These are phyloP conservation scores for Chlorophyllum brunneum DNA, from an alignment of 768 basidiomycete species.

Conservation along the genomic window DNA sequence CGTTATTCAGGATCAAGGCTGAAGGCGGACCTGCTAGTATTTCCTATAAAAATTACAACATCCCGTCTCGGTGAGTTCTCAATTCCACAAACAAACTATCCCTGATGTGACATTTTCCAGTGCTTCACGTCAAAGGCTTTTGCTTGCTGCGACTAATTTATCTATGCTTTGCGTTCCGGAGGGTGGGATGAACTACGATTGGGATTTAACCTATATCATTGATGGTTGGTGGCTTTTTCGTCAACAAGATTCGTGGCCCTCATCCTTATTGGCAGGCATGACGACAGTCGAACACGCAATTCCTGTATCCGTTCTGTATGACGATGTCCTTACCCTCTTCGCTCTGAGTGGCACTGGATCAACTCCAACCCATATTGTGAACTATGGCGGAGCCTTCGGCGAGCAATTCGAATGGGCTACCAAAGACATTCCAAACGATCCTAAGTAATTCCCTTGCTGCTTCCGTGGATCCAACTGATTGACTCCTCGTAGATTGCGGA, in stretches of 20 bases:
- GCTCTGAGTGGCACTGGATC: slow-evolving; percentile 65
- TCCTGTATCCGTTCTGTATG: slow-evolving; percentile 61
- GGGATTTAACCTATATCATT: slow-evolving; percentile 77
- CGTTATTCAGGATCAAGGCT: slow-evolving; percentile 62
- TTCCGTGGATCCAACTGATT: not conserved
- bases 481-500: slow-evolving; percentile 45
- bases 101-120: slow-evolving; percentile 23
- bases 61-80: slow-evolving; percentile 54
- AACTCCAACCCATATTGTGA: slow-evolving; percentile 73
- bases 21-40: slow-evolving; percentile 69
- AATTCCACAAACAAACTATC: not conserved
- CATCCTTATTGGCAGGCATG: slow-evolving; percentile 47
- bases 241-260: not conserved
- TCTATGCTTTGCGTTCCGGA: slow-evolving; percentile 73
- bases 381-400: slow-evolving; percentile 70
- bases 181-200: slow-evolving; percentile 78
- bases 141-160: slow-evolving; percentile 56
- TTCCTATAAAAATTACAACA: slow-evolving; percentile 77
- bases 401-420: slow-evolving; percentile 69
- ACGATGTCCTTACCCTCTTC: slow-evolving; percentile 61
- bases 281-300: slow-evolving; percentile 72
- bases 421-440: slow-evolving; percentile 61
- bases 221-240: slow-evolving; percentile 44
- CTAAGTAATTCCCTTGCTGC: slow-evolving; percentile 44
- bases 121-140: slow-evolving; percentile 63